A percentile compares a stretch with the other conserved stretches of the same genome.
Conservation (phyloP, 75 land plant species). For the Sequoiadendron giganteum region DNA sequence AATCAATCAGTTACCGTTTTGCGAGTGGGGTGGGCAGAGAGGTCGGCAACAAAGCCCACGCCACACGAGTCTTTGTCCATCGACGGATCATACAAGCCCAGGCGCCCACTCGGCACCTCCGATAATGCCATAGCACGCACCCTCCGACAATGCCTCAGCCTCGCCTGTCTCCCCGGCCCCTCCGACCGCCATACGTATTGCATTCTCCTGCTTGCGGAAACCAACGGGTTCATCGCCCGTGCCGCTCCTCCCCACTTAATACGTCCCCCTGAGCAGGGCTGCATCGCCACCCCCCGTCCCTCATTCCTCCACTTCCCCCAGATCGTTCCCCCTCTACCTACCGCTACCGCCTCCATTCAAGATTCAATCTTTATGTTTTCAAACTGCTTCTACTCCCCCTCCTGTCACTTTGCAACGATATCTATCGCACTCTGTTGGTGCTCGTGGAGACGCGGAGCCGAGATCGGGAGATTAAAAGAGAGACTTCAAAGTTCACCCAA, state of each 20-base stretch:
- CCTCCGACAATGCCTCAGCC: slow-evolving; percentile 16
- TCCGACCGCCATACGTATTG: slow-evolving; percentile 34
- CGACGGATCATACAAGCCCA: slow-evolving; percentile 89
- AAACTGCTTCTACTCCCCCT: background rate
- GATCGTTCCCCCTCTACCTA: background rate
- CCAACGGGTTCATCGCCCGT: background rate
- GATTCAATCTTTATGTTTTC: background rate
- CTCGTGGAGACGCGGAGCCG: background rate
- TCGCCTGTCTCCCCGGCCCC: slow-evolving; percentile 37
- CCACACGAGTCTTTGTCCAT: slow-evolving; percentile 97
- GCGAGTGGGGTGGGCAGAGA: slow-evolving; percentile 76
- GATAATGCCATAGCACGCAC: slow-evolving; percentile 50
- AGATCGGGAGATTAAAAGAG: background rate
- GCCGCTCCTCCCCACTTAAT: background rate
- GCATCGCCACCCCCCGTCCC: background rate
- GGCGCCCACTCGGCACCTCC: slow-evolving; percentile 76
- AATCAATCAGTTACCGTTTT: slow-evolving; percentile 59
- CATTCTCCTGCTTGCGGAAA: background rate
- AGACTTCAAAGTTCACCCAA: too few species aligned
- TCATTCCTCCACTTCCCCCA: background rate
- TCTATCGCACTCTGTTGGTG: too few species aligned
- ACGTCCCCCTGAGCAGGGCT: background rate
- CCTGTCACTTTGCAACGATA: background rate
- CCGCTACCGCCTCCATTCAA: background rate
- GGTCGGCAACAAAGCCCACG: slow-evolving; percentile 97